Evolutionary conservation across 169 alveolate species (phyloP), one percentile per base, ranked within the genome.

Genomic region (Plasmodium fragile): DNA sequence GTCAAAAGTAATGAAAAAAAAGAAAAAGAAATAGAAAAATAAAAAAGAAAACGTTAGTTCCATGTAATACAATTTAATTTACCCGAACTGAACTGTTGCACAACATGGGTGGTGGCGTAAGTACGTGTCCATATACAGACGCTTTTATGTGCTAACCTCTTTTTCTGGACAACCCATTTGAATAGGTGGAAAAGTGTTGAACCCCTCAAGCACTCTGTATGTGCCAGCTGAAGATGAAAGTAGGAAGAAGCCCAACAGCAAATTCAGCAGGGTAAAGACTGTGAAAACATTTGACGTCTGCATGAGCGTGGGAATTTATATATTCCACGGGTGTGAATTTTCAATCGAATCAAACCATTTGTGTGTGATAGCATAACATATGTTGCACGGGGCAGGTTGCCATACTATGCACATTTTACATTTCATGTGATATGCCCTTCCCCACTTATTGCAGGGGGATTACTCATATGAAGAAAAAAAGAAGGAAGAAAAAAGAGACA

Each of bases 1-100:
- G 95, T 92, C 39, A 92, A 82, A 85, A 83, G 95, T 92, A 73
- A 59, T 30, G n/a, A 71, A 75, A 34, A 90, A 80, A 72, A 45
- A 81, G 8, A 4, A 82, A 45, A 92, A 55, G 71, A 32, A 82
- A 11, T 5, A 39, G 3, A 49, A 30, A 13, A 18, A 28, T 1
- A 53, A 2, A 65, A 52, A 16, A 82, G 28, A 25, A 43, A 8
- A 45, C 3, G 75, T 49, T 11, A 49, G 59, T 16, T 49, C 16
- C 59, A 49, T 49, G 8, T 49, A 49, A 16, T 49, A 16, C 59
- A 49, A 16, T 16, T 49, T 45, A 45, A 83, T 39, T 11, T 18
- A 32, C 7, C 39, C 18, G 25, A 83, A 52, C 8, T 41, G 25
- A 80, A 70, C 45, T 34, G 79, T n/a, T 8, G 39, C 18, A 82